These are phyloP conservation scores for Panus rudis DNA, from an alignment of 768 basidiomycete species.

Conservation along the genomic window DNA sequence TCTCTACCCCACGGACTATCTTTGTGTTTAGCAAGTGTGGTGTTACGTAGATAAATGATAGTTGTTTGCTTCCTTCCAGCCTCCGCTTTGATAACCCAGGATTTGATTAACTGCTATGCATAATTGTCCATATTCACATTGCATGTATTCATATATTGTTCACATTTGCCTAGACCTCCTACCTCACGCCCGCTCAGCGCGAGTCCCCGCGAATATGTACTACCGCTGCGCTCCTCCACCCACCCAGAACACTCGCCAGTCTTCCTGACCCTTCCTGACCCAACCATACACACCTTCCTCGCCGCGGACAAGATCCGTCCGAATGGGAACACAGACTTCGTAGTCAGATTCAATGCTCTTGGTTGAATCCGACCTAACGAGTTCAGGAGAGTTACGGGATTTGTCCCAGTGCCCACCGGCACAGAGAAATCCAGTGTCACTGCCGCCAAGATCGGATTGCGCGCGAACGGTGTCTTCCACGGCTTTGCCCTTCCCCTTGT, in stretches of 20 bases:
- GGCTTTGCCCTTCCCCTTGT: conserved; percentile 36
- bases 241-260: conserved; percentile 81
- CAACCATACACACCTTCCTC: conserved; percentile 75
- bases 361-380: conserved; percentile 36
- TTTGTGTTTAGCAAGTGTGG: too few relatives aligned
- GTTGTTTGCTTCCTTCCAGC: too few relatives aligned
- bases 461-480: conserved; percentile 44
- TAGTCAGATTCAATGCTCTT: conserved; percentile 24
- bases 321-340: conserved; percentile 32
- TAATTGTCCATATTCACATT: too few relatives aligned
- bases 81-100: too few relatives aligned
- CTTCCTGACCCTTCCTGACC: conserved; percentile 63
- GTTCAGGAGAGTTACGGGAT: conserved; percentile 24
- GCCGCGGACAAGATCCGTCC: conserved; percentile 31
- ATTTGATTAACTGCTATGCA: too few relatives aligned
- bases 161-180: too few relatives aligned
- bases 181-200: too few relatives aligned
- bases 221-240: too few relatives aligned
- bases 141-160: too few relatives aligned
- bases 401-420: conserved; percentile 44
- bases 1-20: too few relatives aligned
- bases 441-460: conserved; percentile 63
- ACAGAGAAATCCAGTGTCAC: conserved; percentile 52
- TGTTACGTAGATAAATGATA: too few relatives aligned
- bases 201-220: too few relatives aligned